Percentiles rank a stretch among this genome's conserved stretches.
Conservation (phyloP, 768 basidiomycete species). For the Boletus vermiculosoides region DNA sequence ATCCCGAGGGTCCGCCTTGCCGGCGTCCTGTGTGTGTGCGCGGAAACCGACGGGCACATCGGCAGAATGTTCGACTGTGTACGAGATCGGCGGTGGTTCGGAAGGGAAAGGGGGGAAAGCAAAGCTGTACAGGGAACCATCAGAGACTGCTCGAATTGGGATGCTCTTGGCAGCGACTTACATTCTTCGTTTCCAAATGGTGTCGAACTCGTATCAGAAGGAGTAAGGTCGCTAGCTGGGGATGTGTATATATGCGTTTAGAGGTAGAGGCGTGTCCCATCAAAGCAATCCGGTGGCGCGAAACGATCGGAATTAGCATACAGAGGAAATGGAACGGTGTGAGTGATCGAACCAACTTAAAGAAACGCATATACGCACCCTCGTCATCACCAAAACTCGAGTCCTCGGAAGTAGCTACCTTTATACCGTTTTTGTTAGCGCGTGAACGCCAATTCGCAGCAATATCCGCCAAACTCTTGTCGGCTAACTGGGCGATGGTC, state of each 20-base stretch:
- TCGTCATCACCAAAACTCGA: slow-evolving; percentile 49
- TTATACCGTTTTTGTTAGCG: slow-evolving; percentile 70
- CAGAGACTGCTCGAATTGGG: slow-evolving; percentile 20
- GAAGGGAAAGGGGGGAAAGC: slow-evolving; percentile 58
- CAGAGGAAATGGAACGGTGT: slow-evolving; percentile 8
- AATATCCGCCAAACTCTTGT: slow-evolving; percentile 55
- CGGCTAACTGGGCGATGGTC: slow-evolving; percentile 29
- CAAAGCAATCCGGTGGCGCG: not conserved
- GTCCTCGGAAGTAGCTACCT: slow-evolving; percentile 46
- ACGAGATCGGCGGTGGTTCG: slow-evolving; percentile 53
- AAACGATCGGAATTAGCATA: slow-evolving; percentile 9
- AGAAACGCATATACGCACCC: slow-evolving; percentile 35
- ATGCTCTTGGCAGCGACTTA: slow-evolving; percentile 27
- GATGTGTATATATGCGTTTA: slow-evolving; percentile 38
- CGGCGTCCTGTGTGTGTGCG: slow-evolving; percentile 31
- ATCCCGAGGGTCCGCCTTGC: slow-evolving; percentile 37
- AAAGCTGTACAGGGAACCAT: slow-evolving; percentile 40
- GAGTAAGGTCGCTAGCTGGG: slow-evolving; percentile 51
- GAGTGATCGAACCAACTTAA: slow-evolving; percentile 12
- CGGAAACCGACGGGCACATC: slow-evolving; percentile 27
- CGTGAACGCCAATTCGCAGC: slow-evolving; percentile 71
- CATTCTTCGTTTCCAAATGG: slow-evolving; percentile 51
- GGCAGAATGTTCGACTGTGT: slow-evolving; percentile 55
- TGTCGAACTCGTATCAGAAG: slow-evolving; percentile 49
- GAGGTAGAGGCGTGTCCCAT: slow-evolving; percentile 2